Percentiles rank a stretch among this genome's conserved stretches.
Conservation (phyloP, 2,329 filamentous ascomycete genomes). For the Pseudopyrenochaeta lycopersici region DNA sequence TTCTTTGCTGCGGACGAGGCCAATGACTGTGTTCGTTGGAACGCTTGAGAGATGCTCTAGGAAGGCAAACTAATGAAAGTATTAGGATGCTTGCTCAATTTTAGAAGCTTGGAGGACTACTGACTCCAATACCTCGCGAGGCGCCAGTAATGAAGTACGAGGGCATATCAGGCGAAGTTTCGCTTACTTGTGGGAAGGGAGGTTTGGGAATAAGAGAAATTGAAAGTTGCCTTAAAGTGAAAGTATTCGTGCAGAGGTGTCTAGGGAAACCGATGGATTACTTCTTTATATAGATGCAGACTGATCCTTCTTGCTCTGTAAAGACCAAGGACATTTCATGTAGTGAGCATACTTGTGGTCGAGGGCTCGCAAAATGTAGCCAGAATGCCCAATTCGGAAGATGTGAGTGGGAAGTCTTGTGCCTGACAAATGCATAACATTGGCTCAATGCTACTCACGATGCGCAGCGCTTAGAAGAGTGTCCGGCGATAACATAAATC, state of each 20-base stretch:
- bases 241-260: no score
- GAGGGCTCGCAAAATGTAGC: constrained; percentile 2
- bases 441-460: no score
- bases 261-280: no score
- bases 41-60: constrained; percentile 37
- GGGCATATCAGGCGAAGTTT: constrained; percentile 26
- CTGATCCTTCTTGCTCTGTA: not conserved
- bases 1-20: constrained; percentile 39
- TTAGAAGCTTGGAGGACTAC: not conserved
- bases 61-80: constrained; percentile 36
- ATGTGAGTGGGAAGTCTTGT: not conserved
- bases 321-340: not conserved
- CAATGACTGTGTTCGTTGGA: constrained; percentile 43
- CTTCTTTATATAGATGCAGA: no score
- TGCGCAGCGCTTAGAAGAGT: not conserved
- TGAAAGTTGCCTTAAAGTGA: not conserved
- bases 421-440: not conserved
- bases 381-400: not conserved
- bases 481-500: not conserved
- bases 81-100: not conserved
- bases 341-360: not conserved
- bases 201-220: no score
- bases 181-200: not conserved
- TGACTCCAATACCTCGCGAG: constrained; percentile 42
- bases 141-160: constrained; percentile 45